Evolutionary conservation across 805 yeast genomes (phyloP), one percentile per base, ranked within the genome.

Genomic region (Isabelozyma pseudorhagii): DNA sequence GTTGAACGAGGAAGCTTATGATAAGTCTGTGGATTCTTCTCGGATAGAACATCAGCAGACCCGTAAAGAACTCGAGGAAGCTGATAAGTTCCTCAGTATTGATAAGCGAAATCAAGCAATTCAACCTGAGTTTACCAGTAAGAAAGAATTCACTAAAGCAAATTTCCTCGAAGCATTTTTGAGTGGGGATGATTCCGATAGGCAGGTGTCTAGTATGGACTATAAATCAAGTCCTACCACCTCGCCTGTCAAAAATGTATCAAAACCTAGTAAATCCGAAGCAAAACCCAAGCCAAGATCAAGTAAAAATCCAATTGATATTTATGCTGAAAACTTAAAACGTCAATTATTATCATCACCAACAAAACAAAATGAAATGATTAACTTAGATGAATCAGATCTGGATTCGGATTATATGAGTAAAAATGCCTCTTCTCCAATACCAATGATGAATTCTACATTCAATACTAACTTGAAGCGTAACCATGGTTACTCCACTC

Each of bases 121-220:
- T 28, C 62, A 65, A 46, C 76, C 76, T 1, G 59, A 52, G 25
- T 70, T 68, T 46, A 47, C 52, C 17, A 62, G 53, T 39, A 62
- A 62, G 44, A 55, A 57, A 2, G 45, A 49, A 14, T 66, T 71
- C 52, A 64, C 74, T 5, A 64, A 64, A 39, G 61, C 64, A 28
- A 59, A 59, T 36, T 63, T 74, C 34, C 50, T 74, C 9, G 58
- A 62, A 10, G 75, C 69, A 10, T 74, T 74, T 47, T 61, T 66
- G 11, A 56, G 59, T 28, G 68, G 62, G 38, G 58, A 55, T 42
- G 58, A 53, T 1, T 59, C 57, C 5, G 69, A 60, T 29, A 53
- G 3, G 34, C n/a, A 15, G 51, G 18, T 47, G 51, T 46, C 13
- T 50, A 55, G 41, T 55, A 52, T 14, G 40, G 48, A 42, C 11